Evolutionary conservation across 2,329 filamentous ascomycete genomes (phyloP), one percentile per base, ranked within the genome.

Genomic region (Metarhizium brunneum): DNA sequence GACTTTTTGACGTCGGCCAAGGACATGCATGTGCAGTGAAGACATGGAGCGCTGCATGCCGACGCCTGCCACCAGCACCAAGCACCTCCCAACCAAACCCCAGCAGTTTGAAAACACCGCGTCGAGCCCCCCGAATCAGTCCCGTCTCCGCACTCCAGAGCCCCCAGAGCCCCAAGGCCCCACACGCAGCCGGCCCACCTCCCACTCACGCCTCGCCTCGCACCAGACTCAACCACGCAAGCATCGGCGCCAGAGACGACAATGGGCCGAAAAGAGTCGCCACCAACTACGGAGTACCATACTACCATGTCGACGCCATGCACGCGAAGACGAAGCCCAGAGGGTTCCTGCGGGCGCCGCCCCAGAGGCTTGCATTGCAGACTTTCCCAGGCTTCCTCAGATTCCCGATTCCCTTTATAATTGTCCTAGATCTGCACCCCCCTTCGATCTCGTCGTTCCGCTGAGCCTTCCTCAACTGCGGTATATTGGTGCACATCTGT

Each of bases 261-360:
- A 54, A 58, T 58, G 56, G 56, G 52, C 56, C 56, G 56, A 56
- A 56, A 53, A 36, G 56, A 38, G 54, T 53, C 36, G 56, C 54
- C 54, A 51, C 50, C 32, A 42, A 52, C 45, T 52, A 51, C 32
- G 32, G 32, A 35, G 32, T 35, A 35, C 25, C 25, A 25, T 4
- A 8, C 4, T 6, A 8, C 32, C 32, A 35, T 35, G 32, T 11
- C 10, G 30, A 32, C 47, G 30, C 32, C 38, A 30, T 45, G 20
- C 38, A 35, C 30, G 32, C 30, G 45, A 16, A 14, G 38, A 47
- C 38, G 25, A 53, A 4, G 25, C 25, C 25, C 25, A 4, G 35
- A n/a, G n/a, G 50, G 49, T 55, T 55, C 43, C 38, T 49, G 49
- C 48, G 18, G 36, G 14, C 54, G 29, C 54, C 54, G 6, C 45